Conservation (phyloP, 257 asterid genomes). For the Solanum boliviense region DNA sequence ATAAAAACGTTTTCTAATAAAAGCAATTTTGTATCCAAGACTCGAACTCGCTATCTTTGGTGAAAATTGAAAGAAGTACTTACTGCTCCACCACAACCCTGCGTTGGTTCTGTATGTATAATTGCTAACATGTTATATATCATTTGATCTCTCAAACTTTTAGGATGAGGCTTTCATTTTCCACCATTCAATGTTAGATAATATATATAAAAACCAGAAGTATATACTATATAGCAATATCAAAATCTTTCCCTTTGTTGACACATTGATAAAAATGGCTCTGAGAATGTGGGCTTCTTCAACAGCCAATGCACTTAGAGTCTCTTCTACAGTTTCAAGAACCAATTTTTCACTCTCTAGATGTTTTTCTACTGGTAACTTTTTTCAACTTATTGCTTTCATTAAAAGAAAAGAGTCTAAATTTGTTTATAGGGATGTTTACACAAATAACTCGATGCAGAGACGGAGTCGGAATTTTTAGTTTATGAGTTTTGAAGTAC, state of each 20-base stretch:
- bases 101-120: background rate
- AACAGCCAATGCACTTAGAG: constrained; percentile 72
- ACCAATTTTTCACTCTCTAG: constrained; percentile 41
- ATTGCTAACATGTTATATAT: background rate
- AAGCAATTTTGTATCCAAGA: accelerated
- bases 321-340: constrained; percentile 33
- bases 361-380: constrained; percentile 65
- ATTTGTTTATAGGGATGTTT: background rate
- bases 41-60: background rate
- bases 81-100: background rate
- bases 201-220: constrained; percentile 7
- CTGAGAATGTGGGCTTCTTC: constrained; percentile 96
- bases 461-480: background rate
- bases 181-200: constrained; percentile 59
- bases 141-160: background rate
- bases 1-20: too few species aligned
- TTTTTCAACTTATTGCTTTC: background rate
- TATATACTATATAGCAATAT: background rate
- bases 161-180: constrained; percentile 65
- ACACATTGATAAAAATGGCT: constrained; percentile 32
- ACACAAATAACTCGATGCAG: background rate
- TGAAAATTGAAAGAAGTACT: too few species aligned
- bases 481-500: background rate
- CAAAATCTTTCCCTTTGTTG: background rate
- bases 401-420: background rate